Evolutionary conservation across 2,329 filamentous ascomycete species (phyloP).

Genomic region (Neofusicoccum parvum): DNA sequence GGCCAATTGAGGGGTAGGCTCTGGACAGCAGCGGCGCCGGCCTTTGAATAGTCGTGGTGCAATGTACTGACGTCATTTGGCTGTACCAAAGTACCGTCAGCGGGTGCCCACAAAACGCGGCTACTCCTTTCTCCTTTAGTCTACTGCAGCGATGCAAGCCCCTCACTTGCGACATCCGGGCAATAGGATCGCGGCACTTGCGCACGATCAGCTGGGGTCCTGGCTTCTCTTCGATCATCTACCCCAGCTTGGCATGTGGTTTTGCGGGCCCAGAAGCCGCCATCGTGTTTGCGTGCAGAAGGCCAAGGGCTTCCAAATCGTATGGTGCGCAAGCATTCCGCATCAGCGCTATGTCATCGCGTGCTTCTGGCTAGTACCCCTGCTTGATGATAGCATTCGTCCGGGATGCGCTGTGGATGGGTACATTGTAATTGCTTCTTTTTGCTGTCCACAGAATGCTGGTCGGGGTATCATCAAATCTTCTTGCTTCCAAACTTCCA

Average conservation of each 20-base stretch:
- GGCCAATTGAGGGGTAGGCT: not conserved
- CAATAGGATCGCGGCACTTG: slow-evolving; percentile 9
- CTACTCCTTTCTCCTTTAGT: slow-evolving; percentile 9
- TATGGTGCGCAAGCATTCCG: not conserved
- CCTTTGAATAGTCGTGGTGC: slow-evolving; percentile 15
- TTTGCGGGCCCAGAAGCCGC: not conserved
- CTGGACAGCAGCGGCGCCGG: not conserved
- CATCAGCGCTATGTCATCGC: not conserved
- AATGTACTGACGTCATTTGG: slow-evolving; percentile 2
- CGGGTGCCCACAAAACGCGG: slow-evolving; percentile 2
- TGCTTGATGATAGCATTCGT: not conserved
- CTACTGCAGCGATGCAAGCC: slow-evolving; percentile 8
- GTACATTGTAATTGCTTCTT: not conserved
- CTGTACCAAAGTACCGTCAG: slow-evolving; percentile 6
- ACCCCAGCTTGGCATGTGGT: slow-evolving; percentile 3
- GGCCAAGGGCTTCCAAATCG: not conserved
- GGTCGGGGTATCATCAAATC: not conserved
- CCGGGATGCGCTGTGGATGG: not conserved
- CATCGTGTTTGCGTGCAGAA: not conserved
- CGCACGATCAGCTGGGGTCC: slow-evolving; percentile 10
- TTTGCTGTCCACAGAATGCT: not conserved
- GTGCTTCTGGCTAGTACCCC: not conserved
- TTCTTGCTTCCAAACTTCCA: too few species aligned
- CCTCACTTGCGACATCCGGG: slow-evolving; percentile 15
- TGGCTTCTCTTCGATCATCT: not conserved